Evolutionary conservation across 1,284 basidiomycete genomes (phyloP), one percentile per base, ranked within the genome.

Genomic region (Pterula multifida): DNA sequence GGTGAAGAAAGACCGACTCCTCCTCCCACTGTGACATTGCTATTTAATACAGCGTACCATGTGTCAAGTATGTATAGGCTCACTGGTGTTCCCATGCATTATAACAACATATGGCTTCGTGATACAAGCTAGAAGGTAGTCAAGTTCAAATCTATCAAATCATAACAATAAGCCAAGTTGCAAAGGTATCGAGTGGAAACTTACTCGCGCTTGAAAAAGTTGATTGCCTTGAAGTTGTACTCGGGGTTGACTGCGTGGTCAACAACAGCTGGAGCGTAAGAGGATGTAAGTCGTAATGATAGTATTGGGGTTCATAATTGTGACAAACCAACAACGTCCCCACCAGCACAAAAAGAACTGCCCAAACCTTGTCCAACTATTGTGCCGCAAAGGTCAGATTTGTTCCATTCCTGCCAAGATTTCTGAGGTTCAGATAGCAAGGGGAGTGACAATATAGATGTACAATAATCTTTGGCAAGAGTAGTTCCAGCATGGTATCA

Each of bases 121-220:
- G 49, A 92, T 68, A 1, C 79, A 76, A 3, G 90, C 88, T 50
- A 98, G 70, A 49, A 81, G 70, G 65, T 88, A 91, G 70, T 98
- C 91, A 60, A 95, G 70, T 63, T 90, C 84, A 62, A 96, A 98
- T 62, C 86, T 90, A 52, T 11, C n/a, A 22, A 48, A 50, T 55
- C 36, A 56, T 44, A 44, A 48, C 49, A 44, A 52, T 49, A 13
- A 45, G 26, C 36, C n/a, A n/a, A n/a, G n/a, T n/a, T n/a, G n/a
- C n/a, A n/a, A 52, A 50, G 13, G 45, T 28, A 36, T 36, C 36
- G 47, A 36, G 49, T 50, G 45, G 50, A 50, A 32, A 64, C 85
- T 62, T 58, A 88, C 84, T 99, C 96, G 61, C 79, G 74, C 65
- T 85, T 82, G 75, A 99, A 98, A 68, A 93, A 98, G 17, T 81